These are phyloP conservation scores for Neurospora hispaniola DNA, from an alignment of 495 filamentous ascomycete species.

Conservation along the genomic window DNA sequence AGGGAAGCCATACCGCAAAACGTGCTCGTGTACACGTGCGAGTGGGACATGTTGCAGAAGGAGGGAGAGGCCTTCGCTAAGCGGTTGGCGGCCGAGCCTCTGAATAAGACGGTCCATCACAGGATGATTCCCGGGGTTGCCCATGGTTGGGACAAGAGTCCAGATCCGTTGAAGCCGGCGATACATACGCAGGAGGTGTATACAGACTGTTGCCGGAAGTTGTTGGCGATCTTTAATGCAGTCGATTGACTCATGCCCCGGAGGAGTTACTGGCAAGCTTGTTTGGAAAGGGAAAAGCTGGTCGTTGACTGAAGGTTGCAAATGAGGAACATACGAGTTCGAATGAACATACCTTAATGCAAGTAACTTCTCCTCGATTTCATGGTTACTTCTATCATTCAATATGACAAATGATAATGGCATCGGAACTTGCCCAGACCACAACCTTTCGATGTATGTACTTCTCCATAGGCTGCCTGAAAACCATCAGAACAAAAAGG, in stretches of 20 bases:
- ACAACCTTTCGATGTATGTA: no score
- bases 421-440: no score
- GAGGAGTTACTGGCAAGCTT: background rate
- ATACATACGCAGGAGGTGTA: constrained; percentile 29
- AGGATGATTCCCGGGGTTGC: constrained; percentile 60
- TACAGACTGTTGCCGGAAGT: constrained; percentile 24
- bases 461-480: background rate
- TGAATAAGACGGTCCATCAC: constrained; percentile 58
- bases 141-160: constrained; percentile 83
- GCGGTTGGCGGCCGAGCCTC: constrained; percentile 40
- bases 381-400: background rate
- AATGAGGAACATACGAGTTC: background rate
- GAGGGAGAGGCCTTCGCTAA: constrained; percentile 63
- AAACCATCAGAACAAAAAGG: background rate
- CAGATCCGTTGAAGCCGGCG: constrained; percentile 59
- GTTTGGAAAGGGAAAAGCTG: background rate
- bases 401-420: no score
- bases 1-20: constrained; percentile 37
- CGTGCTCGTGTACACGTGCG: constrained; percentile 61
- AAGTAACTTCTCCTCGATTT: background rate
- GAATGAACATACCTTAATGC: background rate
- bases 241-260: background rate
- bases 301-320: background rate
- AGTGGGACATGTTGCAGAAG: constrained; percentile 81
- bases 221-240: constrained; percentile 22